A percentile compares a stretch with the other conserved stretches of the same genome.
Evolutionary conservation across 1,284 basidiomycete species (phyloP).

Genomic region (Wallemia ichthyophaga): DNA sequence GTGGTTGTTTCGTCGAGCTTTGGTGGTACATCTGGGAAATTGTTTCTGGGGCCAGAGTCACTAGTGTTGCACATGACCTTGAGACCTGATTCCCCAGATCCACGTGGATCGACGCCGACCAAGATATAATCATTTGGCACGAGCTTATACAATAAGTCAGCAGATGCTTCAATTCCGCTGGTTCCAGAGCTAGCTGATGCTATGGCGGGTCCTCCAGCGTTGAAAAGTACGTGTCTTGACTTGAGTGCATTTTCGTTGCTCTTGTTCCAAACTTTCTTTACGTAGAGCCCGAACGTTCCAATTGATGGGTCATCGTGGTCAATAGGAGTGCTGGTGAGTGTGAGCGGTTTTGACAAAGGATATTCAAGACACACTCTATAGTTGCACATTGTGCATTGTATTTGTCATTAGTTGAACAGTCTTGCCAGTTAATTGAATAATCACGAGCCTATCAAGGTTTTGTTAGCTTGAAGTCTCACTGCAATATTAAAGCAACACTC

Average conservation of each 20-base stretch:
- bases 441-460: no score
- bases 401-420: neutral
- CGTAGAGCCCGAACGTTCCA: neutral
- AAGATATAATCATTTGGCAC: neutral
- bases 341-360: neutral
- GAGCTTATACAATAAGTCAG: neutral
- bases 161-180: neutral
- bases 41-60: neutral
- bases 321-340: neutral
- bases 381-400: neutral
- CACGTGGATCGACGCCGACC: neutral
- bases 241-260: neutral
- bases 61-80: neutral
- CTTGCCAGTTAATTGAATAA: neutral
- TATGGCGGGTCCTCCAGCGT: neutral
- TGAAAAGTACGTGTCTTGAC: neutral
- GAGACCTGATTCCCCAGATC: neutral
- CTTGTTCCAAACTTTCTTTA: neutral
- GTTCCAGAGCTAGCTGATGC: neutral
- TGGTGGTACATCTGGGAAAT: neutral
- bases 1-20: neutral
- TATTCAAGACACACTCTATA: neutral
- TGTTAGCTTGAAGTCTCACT: no score
- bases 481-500: no score
- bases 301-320: neutral